These are phyloP conservation scores for Saturnispora quitensis DNA, from an alignment of 805 yeast genomes.

Conservation along the genomic window DNA sequence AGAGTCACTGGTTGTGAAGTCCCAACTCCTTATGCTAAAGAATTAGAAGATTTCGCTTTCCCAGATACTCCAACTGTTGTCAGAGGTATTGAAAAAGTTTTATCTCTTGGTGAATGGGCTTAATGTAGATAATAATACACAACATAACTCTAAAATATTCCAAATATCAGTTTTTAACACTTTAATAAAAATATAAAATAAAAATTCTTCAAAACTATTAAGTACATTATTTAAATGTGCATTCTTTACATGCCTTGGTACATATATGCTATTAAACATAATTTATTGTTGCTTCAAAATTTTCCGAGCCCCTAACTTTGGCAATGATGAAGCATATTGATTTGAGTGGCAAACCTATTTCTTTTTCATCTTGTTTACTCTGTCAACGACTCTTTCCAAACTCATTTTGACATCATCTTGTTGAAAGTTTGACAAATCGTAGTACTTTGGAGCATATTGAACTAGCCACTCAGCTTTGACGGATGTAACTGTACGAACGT, in stretches of 20 bases:
- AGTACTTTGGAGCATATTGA: slow-evolving; percentile 69
- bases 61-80: slow-evolving; percentile 89
- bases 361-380: slow-evolving; percentile 34
- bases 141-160: not conserved
- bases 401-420: slow-evolving; percentile 68
- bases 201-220: not conserved
- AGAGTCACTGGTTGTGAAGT: slow-evolving; percentile 99
- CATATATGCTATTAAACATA: not conserved
- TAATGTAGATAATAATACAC: slow-evolving; percentile 8
- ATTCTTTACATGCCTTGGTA: not conserved
- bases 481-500: slow-evolving; percentile 86
- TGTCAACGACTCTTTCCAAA: slow-evolving; percentile 48
- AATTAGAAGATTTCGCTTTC: slow-evolving; percentile 97
- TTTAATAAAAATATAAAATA: not conserved
- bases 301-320: not conserved
- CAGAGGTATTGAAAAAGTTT: slow-evolving; percentile 76
- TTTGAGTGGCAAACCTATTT: slow-evolving; percentile 1
- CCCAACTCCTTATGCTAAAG: slow-evolving; percentile 97
- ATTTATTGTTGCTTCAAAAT: not conserved
- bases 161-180: not conserved
- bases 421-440: slow-evolving; percentile 50
- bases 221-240: not conserved
- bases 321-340: not conserved
- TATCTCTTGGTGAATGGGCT: slow-evolving; percentile 43
- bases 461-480: slow-evolving; percentile 90